phyloP scores from a whole-genome alignment of 2,329 filamentous ascomycete species.

The Colletotrichum sp. region DNA sequence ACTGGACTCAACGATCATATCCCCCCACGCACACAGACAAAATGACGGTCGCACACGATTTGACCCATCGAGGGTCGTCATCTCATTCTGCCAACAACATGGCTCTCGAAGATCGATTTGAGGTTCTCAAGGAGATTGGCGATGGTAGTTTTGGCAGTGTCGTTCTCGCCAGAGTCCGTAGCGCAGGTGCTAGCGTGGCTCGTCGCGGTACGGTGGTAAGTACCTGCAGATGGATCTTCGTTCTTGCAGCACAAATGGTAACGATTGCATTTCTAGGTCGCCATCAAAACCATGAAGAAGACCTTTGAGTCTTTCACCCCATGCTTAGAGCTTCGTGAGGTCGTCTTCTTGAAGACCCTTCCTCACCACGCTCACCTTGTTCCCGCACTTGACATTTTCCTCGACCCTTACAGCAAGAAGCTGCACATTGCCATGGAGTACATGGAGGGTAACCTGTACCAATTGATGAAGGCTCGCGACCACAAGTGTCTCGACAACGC shows the following conservation, averaged over 20 bases:
- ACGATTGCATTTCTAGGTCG: conserved; percentile 66
- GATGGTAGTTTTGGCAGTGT: conserved; percentile 99
- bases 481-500: conserved; percentile 90
- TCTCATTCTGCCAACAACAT: conserved; percentile 55
- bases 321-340: conserved; percentile 92
- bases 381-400: conserved; percentile 97
- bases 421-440: conserved; percentile 99
- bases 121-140: conserved; percentile 96
- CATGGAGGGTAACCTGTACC: conserved; percentile 99
- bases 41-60: conserved; percentile 81
- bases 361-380: conserved; percentile 90
- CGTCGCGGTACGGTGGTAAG: conserved; percentile 91
- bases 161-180: conserved; percentile 87
- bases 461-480: conserved; percentile 97
- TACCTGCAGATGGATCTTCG: conserved; percentile 24
- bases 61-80: conserved; percentile 70
- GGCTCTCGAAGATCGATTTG: conserved; percentile 90
- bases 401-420: conserved; percentile 94
- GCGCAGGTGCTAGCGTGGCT: conserved; percentile 86
- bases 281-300: conserved; percentile 99
- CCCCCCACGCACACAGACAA: conserved; percentile 30
- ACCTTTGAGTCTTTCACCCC: conserved; percentile 91
- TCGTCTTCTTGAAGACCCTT: conserved; percentile 92
- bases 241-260: background rate
- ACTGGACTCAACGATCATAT: conserved; percentile 23